Percentiles rank a stretch among this genome's conserved stretches.
Conservation (phyloP, 2,329 filamentous ascomycete species). For the Diaporthe vexans region DNA sequence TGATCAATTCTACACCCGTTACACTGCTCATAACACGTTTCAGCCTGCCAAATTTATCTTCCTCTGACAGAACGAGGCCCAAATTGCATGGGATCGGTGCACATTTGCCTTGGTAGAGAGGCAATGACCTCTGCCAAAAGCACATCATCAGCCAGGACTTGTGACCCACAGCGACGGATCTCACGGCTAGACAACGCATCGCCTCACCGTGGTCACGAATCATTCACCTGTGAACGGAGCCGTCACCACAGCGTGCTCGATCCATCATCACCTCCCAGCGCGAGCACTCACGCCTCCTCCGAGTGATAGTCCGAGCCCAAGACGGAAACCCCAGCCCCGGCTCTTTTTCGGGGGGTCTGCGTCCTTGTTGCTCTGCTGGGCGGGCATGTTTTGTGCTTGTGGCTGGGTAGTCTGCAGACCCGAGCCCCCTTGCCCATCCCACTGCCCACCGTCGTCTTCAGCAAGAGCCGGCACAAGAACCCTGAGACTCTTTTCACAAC, state of each 20-base stretch:
- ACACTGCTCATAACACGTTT: background rate
- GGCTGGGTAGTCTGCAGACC: constrained; percentile 3
- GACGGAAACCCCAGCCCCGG: constrained; percentile 26
- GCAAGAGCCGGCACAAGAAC: constrained; percentile 27
- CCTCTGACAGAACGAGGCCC: background rate
- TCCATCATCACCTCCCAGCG: constrained; percentile 16
- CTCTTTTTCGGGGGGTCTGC: constrained; percentile 28
- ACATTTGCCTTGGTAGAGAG: too few relatives aligned
- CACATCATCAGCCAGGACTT: too few relatives aligned
- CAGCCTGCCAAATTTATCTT: background rate
- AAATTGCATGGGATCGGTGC: background rate
- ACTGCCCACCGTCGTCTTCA: constrained; percentile 5
- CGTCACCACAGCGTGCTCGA: background rate
- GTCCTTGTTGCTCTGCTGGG: background rate
- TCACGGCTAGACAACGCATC: background rate
- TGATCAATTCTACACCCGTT: background rate
- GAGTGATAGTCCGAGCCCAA: constrained; percentile 30
- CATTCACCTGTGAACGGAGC: too few relatives aligned
- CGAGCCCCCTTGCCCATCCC: background rate
- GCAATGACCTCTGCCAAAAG: too few relatives aligned
- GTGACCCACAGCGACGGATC: too few relatives aligned
- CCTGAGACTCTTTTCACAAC: constrained; percentile 9
- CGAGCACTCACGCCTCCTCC: constrained; percentile 29
- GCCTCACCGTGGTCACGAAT: background rate
- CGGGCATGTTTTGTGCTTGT: background rate